Conservation (phyloP, 2,329 filamentous ascomycete genomes). For the Fusarium luffae region DNA sequence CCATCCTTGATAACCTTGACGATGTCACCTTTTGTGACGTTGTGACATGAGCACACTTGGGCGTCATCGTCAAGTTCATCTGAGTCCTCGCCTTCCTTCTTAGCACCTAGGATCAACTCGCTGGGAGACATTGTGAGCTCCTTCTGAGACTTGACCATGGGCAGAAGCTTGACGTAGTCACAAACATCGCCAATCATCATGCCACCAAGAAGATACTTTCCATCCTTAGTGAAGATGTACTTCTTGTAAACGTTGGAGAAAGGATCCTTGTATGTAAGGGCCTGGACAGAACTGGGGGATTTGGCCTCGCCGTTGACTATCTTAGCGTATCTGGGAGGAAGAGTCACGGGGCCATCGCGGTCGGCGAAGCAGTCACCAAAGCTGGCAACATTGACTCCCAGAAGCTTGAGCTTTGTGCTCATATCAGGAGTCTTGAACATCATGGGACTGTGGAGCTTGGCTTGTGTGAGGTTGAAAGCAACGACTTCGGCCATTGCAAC, state of each 20-base stretch:
- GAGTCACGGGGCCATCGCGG: slow-evolving; percentile 78
- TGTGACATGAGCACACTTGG: slow-evolving; percentile 93
- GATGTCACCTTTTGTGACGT: slow-evolving; percentile 87
- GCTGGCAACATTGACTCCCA: slow-evolving; percentile 91
- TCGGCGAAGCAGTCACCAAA: slow-evolving; percentile 96
- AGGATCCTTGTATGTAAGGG: slow-evolving; percentile 88
- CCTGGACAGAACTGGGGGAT: slow-evolving; percentile 74
- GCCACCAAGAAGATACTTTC: slow-evolving; percentile 89
- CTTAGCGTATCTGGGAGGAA: slow-evolving; percentile 69
- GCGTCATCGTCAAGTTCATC: slow-evolving; percentile 86
- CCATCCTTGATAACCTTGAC: slow-evolving; percentile 78
- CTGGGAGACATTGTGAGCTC: slow-evolving; percentile 80
- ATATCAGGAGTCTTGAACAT: slow-evolving; percentile 85
- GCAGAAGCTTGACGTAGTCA: slow-evolving; percentile 89
- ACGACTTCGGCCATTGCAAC: slow-evolving; percentile 94
- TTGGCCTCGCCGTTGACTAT: slow-evolving; percentile 39
- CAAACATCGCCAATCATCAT: slow-evolving; percentile 97
- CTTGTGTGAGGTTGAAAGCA: slow-evolving; percentile 89
- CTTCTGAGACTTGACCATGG: slow-evolving; percentile 87
- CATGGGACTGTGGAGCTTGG: slow-evolving; percentile 74
- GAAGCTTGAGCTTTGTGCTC: slow-evolving; percentile 89
- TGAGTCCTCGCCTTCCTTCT: slow-evolving; percentile 76
- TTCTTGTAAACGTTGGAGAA: slow-evolving; percentile 94
- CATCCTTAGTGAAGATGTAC: slow-evolving; percentile 89
- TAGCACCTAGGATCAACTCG: slow-evolving; percentile 84